Conservation (phyloP, 2,329 filamentous ascomycete genomes). For the Mycosphaerelloides madeirae region DNA sequence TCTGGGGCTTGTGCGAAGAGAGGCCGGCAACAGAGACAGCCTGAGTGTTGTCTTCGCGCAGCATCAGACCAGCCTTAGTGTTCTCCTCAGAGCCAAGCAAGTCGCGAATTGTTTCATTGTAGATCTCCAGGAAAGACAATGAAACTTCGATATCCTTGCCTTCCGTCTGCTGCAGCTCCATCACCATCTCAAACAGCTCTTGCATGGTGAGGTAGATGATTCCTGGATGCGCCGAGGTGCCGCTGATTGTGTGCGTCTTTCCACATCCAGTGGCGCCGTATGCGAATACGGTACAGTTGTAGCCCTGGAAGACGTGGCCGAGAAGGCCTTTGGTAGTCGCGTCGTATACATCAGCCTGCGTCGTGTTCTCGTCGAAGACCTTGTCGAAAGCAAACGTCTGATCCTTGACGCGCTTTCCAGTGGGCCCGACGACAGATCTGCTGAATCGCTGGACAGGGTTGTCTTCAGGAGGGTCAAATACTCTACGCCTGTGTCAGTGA, state of each 20-base stretch:
- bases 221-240: slow-evolving; percentile 84
- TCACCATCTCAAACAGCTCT: slow-evolving; percentile 93
- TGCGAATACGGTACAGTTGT: slow-evolving; percentile 97
- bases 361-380: slow-evolving; percentile 92
- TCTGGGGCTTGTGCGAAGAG: slow-evolving; percentile 83
- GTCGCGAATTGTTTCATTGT: slow-evolving; percentile 98
- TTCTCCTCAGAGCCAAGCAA: slow-evolving; percentile 51
- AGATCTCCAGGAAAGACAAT: slow-evolving; percentile 94
- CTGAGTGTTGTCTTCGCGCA: slow-evolving; percentile 91
- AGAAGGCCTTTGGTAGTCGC: slow-evolving; percentile 83
- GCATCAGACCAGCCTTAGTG: slow-evolving; percentile 80
- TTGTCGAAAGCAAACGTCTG: slow-evolving; percentile 96
- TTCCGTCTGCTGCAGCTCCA: slow-evolving; percentile 69
- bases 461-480: slow-evolving; percentile 96
- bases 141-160: slow-evolving; percentile 79
- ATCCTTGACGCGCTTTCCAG: slow-evolving; percentile 91
- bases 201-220: slow-evolving; percentile 99
- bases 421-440: slow-evolving; percentile 63
- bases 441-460: slow-evolving; percentile 85
- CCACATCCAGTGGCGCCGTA: slow-evolving; percentile 97
- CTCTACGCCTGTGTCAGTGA: slow-evolving; percentile 50
- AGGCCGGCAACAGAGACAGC: slow-evolving; percentile 86
- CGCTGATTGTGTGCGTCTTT: slow-evolving; percentile 94
- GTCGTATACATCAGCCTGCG: slow-evolving; percentile 92
- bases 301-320: slow-evolving; percentile 92